Evolutionary conservation across 305 asterid genomes (phyloP), one percentile per base, ranked within the genome.

Genomic region (Salvia sclarea): DNA sequence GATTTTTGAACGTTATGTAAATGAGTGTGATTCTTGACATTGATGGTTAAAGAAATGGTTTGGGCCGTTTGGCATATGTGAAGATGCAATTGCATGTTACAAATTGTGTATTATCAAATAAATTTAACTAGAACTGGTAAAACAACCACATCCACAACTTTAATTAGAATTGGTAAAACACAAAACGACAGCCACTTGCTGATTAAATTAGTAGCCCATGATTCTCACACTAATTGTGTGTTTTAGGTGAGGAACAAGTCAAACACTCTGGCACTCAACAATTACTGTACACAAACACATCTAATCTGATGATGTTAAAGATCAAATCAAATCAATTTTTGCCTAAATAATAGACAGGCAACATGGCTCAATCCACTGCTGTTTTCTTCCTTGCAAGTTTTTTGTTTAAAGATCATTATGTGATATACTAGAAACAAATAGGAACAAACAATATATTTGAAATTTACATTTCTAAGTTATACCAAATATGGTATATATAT

Each of bases 301-400:
- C 22, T 12, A 18, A 20, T 9, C 48, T 13, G 28, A 33, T 35
- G 40, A 40, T 5, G 40, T 67, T 6, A 25, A 40, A 6, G 2
- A 24, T 11, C 52, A 61, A 44, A 50, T 50, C 33, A 65, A 65
- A 48, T 35, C 47, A 48, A 41, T 0, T 30, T 44, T 28, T n/a
- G 18, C 10, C 43, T 10, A 50, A 45, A 60, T 33, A 4, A 63
- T 50, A 20, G 78, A 66, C 25, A 76, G 75, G 43, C 79, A 67
- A 30, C 79, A 69, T 69, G 65, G 55, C 82, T 64, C 82, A 66
- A 55, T 79, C 82, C n/a, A 79, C 80, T 44, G 73, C 76, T 25
- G 71, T 80, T 49, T 70, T 82, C 31, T 78, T 75, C 59, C 79
- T 88, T 24, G 67, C 64, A 33, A 45, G n/a, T n/a, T n/a, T n/a